phyloP scores from a whole-genome alignment of 495 filamentous ascomycete genomes.

The Penicillium egyptiacum region DNA sequence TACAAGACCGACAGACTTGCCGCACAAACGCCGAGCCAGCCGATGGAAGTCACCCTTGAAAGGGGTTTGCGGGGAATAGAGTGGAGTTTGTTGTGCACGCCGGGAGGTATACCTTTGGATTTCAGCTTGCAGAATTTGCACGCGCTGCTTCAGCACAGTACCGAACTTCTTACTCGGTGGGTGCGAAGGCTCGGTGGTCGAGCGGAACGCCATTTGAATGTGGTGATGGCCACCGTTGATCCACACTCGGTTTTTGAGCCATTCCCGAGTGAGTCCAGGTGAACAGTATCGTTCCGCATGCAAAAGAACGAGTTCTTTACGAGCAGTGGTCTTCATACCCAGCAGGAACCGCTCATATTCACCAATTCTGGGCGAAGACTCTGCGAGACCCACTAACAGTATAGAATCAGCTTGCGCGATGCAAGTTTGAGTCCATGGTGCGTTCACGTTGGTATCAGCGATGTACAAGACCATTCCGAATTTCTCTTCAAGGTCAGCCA shows the following conservation, averaged over 20 bases:
- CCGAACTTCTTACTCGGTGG: conserved; percentile 75
- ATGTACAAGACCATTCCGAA: conserved; percentile 95
- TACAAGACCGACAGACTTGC: conserved; percentile 91
- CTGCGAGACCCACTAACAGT: conserved; percentile 85
- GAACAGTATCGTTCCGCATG: conserved; percentile 88
- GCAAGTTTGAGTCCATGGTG: conserved; percentile 98
- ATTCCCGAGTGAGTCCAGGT: conserved; percentile 78
- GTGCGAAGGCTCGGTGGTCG: conserved; percentile 74
- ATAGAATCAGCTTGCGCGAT: conserved; percentile 96
- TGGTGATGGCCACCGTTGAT: conserved; percentile 99
- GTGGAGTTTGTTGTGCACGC: conserved; percentile 76
- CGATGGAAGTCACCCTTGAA: conserved; percentile 98
- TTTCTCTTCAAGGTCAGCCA: conserved; percentile 95
- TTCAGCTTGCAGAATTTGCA: conserved; percentile 92
- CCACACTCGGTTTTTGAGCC: conserved; percentile 94
- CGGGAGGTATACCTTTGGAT: conserved; percentile 96
- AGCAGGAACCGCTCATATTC: conserved; percentile 95
- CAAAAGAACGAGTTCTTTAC: conserved; percentile 91
- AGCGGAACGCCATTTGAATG: conserved; percentile 90
- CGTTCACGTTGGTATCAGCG: conserved; percentile 93
- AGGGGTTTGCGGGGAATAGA: conserved; percentile 86
- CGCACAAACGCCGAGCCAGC: conserved; percentile 84
- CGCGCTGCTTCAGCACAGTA: conserved; percentile 84
- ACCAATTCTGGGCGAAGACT: conserved; percentile 84
- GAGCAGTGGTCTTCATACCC: conserved; percentile 94